phyloP scores from a whole-genome alignment of 306 rosid species.

The Cucumis hystrix region DNA sequence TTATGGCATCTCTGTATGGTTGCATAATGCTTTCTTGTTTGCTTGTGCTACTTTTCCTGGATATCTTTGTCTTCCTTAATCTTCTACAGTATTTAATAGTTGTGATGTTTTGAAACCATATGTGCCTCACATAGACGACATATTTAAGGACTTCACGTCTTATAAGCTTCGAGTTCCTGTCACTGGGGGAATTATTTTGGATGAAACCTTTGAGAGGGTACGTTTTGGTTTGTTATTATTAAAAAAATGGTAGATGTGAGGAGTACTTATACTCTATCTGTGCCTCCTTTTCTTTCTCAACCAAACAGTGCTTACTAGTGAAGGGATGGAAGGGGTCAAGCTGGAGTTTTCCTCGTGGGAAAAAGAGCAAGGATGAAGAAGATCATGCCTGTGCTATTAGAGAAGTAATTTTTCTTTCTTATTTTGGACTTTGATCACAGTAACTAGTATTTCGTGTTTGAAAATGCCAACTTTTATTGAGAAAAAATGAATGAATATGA shows the following conservation, averaged over 20 bases:
- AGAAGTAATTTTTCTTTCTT: conserved; percentile 41
- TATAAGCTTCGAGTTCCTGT: conserved; percentile 97
- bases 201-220: conserved; percentile 93
- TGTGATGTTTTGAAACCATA: conserved; percentile 95
- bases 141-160: conserved; percentile 93
- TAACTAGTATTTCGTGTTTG: background rate
- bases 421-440: background rate
- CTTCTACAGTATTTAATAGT: conserved; percentile 61
- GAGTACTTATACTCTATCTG: background rate
- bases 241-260: too few species aligned
- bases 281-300: conserved; percentile 1
- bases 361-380: conserved; percentile 97
- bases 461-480: background rate
- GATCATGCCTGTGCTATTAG: conserved; percentile 91
- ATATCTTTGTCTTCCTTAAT: conserved; percentile 37
- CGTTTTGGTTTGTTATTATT: conserved; percentile 6
- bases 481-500: background rate
- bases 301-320: conserved; percentile 75
- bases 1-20: background rate
- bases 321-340: conserved; percentile 99
- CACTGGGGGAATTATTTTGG: conserved; percentile 93
- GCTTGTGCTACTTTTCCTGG: background rate
- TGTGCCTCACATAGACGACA: conserved; percentile 87
- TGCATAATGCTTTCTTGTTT: background rate
- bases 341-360: conserved; percentile 99